Percentiles rank a stretch among this genome's conserved stretches.
These are phyloP conservation scores for Barnettozyma hawaiiensis DNA, from an alignment of 1,139 yeast genomes.

Conservation along the genomic window DNA sequence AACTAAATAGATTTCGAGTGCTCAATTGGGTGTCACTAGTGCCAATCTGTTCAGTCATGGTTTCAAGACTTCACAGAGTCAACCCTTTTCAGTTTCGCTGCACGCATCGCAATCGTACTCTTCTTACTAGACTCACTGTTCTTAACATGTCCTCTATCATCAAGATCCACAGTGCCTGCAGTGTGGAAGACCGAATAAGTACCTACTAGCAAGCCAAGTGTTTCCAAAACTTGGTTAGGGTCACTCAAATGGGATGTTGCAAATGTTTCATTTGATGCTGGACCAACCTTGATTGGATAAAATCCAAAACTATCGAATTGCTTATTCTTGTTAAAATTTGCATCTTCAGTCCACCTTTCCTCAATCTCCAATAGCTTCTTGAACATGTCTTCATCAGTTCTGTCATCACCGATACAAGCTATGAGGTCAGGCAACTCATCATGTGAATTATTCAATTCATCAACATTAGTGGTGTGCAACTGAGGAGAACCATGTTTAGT, in stretches of 20 bases:
- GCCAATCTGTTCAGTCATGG: not conserved
- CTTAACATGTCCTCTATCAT: slow-evolving; percentile 62
- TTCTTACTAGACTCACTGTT: slow-evolving; percentile 33
- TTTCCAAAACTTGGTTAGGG: slow-evolving; percentile 81
- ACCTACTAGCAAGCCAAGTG: slow-evolving; percentile 74
- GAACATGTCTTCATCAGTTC: slow-evolving; percentile 98
- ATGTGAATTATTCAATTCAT: slow-evolving; percentile 32
- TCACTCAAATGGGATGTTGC: slow-evolving; percentile 87
- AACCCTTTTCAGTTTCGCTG: slow-evolving; percentile 17
- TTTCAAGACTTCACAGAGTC: not conserved
- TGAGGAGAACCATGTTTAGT: slow-evolving; percentile 48
- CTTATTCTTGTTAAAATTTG: slow-evolving; percentile 34
- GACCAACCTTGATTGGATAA: slow-evolving; percentile 92
- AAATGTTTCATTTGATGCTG: slow-evolving; percentile 82
- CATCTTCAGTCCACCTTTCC: slow-evolving; percentile 33
- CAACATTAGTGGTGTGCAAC: slow-evolving; percentile 23
- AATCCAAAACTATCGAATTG: slow-evolving; percentile 54
- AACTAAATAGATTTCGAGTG: not conserved
- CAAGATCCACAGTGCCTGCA: slow-evolving; percentile 68
- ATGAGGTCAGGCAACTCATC: slow-evolving; percentile 72
- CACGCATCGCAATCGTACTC: slow-evolving; percentile 21
- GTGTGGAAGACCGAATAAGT: slow-evolving; percentile 70
- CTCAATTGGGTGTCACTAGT: not conserved
- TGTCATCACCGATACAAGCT: slow-evolving; percentile 89
- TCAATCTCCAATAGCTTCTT: slow-evolving; percentile 61